These are phyloP conservation scores for Diversispora epigaea DNA, from an alignment of 192 early-diverging fungal species.

Conservation along the genomic window DNA sequence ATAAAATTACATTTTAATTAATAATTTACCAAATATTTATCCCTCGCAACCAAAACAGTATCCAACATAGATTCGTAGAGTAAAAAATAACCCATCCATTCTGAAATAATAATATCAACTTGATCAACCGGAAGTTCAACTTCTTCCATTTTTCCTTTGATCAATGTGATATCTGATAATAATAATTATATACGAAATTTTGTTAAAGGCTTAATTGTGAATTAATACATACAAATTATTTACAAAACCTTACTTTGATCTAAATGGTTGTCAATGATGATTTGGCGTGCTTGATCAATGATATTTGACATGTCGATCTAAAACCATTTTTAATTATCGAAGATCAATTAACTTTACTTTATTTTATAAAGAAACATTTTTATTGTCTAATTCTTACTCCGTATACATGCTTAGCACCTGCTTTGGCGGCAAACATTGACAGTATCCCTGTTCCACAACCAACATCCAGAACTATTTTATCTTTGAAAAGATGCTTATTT, in stretches of 20 bases:
- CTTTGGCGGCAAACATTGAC: conserved; percentile 87
- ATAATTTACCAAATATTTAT: conserved; percentile 63
- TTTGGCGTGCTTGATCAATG: conserved; percentile 77
- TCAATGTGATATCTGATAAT: conserved; percentile 44
- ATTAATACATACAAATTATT: not conserved
- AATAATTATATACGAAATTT: not conserved
- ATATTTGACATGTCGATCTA: conserved; percentile 86
- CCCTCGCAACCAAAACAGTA: conserved; percentile 80
- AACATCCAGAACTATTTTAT: conserved; percentile 84
- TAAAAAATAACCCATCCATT: conserved; percentile 95
- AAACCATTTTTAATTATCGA: not conserved
- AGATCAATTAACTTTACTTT: not conserved
- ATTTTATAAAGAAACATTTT: not conserved
- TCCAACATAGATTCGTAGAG: conserved; percentile 91
- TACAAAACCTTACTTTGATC: conserved; percentile 51
- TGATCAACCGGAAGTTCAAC: conserved; percentile 69
- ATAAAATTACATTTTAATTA: not conserved
- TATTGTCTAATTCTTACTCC: conserved; percentile 38
- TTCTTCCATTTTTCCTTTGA: conserved; percentile 80
- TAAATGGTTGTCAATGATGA: conserved; percentile 71
- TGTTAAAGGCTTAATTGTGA: not conserved
- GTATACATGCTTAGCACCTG: conserved; percentile 72
- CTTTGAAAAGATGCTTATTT: conserved; percentile 82
- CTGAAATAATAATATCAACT: conserved; percentile 86
- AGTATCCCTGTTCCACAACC: conserved; percentile 91